phyloP scores from a whole-genome alignment of 805 yeast species.

The Helenozyma baotianmanensis region DNA sequence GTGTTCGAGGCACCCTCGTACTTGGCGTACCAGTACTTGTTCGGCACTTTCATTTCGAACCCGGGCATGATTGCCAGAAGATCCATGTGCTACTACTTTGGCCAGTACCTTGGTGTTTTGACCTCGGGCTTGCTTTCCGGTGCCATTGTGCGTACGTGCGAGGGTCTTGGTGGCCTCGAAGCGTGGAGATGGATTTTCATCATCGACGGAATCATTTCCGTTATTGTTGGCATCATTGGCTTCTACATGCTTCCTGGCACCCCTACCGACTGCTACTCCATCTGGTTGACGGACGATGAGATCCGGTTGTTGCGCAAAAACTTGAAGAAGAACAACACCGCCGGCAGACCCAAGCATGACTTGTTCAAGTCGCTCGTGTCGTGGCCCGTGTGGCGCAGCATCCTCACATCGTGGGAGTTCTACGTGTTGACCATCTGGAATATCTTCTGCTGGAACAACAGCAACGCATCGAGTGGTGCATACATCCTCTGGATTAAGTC shows the following conservation, averaged over 20 bases:
- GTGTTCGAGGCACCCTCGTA: slow-evolving; percentile 24
- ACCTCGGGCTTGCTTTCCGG: slow-evolving; percentile 26
- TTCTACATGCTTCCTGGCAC: slow-evolving; percentile 19
- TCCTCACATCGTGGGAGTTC: slow-evolving; percentile 55
- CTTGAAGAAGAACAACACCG: slow-evolving; percentile 14
- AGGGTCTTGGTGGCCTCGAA: slow-evolving; percentile 11
- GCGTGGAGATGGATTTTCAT: slow-evolving; percentile 17
- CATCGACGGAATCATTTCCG: slow-evolving; percentile 14
- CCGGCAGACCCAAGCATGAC: slow-evolving; percentile 14
- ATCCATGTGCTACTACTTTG: slow-evolving; percentile 23
- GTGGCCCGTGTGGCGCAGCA: slow-evolving; percentile 45
- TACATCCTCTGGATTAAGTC: slow-evolving; percentile 54
- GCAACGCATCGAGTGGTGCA: slow-evolving; percentile 52
- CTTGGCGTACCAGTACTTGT: slow-evolving; percentile 23
- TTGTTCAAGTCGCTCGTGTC: slow-evolving; percentile 13
- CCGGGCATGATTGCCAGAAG: slow-evolving; percentile 22
- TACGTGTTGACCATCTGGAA: slow-evolving; percentile 53
- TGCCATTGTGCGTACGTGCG: slow-evolving; percentile 13
- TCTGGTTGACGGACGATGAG: slow-evolving; percentile 16
- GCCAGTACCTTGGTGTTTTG: slow-evolving; percentile 27
- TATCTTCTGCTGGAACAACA: slow-evolving; percentile 59
- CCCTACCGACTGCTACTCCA: slow-evolving; percentile 15
- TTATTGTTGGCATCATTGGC: slow-evolving; percentile 14
- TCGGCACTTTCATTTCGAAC: slow-evolving; percentile 22
- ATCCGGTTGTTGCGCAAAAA: slow-evolving; percentile 34